These are phyloP conservation scores for Kwoniella heveanensis DNA, from an alignment of 768 basidiomycete species.

Conservation along the genomic window DNA sequence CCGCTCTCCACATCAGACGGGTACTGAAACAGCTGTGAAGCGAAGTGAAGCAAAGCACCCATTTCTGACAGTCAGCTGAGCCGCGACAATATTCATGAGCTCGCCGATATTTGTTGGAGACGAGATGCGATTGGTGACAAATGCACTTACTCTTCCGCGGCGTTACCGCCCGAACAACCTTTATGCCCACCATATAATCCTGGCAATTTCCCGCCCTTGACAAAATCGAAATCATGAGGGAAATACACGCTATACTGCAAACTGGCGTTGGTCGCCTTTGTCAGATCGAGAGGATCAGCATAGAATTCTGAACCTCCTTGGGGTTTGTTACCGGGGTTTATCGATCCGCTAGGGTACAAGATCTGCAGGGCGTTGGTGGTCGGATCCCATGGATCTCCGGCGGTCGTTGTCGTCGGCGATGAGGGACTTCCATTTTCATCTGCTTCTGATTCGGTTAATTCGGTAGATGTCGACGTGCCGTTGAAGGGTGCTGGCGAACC, in stretches of 20 bases:
- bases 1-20: conserved; percentile 67
- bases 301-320: conserved; percentile 76
- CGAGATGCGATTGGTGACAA: too few relatives aligned
- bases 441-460: background rate
- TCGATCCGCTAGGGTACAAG: conserved; percentile 68
- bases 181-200: conserved; percentile 63
- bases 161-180: conserved; percentile 46
- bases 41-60: too few relatives aligned
- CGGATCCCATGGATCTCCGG: conserved; percentile 28
- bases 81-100: too few relatives aligned
- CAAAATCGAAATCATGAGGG: conserved; percentile 72
- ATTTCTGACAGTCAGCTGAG: too few relatives aligned
- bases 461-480: conserved; percentile 28
- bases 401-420: background rate
- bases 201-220: conserved; percentile 78
- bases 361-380: conserved; percentile 61
- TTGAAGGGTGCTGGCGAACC: conserved; percentile 59
- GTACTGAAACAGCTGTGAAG: conserved; percentile 71
- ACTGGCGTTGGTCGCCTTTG: conserved; percentile 25
- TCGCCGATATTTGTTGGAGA: too few relatives aligned
- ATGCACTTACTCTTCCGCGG: conserved; percentile 28
- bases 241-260: conserved; percentile 71
- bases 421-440: too few relatives aligned
- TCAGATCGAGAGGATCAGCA: conserved; percentile 60
- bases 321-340: conserved; percentile 64